These are phyloP conservation scores for Wickerhamomyces bovis DNA, from an alignment of 805 yeast species.

Conservation along the genomic window DNA sequence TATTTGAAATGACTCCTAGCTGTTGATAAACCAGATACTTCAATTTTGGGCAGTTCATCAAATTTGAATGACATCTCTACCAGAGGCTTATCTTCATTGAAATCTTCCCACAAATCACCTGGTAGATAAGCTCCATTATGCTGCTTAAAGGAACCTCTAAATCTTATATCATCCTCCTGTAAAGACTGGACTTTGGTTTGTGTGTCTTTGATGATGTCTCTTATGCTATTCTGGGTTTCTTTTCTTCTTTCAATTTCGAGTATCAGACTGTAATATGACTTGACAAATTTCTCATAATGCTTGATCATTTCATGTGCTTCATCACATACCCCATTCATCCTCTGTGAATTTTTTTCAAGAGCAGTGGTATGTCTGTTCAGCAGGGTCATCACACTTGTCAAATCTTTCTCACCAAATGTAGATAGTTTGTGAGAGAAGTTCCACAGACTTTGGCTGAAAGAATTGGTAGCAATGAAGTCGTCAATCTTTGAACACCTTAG, in stretches of 20 bases:
- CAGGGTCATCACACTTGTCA: neutral
- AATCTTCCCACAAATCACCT: constrained; percentile 41
- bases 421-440: constrained; percentile 17
- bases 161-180: constrained; percentile 37
- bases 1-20: neutral
- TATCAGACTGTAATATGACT: constrained; percentile 46
- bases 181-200: constrained; percentile 32
- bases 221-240: constrained; percentile 34
- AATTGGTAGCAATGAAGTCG: constrained; percentile 28
- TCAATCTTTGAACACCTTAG: constrained; percentile 17
- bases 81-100: constrained; percentile 26
- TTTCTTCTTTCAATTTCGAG: constrained; percentile 49
- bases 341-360: constrained; percentile 4
- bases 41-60: constrained; percentile 23
- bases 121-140: constrained; percentile 55
- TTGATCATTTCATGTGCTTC: constrained; percentile 31
- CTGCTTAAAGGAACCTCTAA: constrained; percentile 38
- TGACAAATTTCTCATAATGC: constrained; percentile 45
- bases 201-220: constrained; percentile 35
- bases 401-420: constrained; percentile 17
- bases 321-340: constrained; percentile 12
- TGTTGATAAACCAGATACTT: constrained; percentile 6
- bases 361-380: constrained; percentile 11
- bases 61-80: constrained; percentile 1
- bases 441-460: constrained; percentile 20